Evolutionary conservation across 2,329 filamentous ascomycete species (phyloP).

Genomic region (Talaromyces amestolkiae): DNA sequence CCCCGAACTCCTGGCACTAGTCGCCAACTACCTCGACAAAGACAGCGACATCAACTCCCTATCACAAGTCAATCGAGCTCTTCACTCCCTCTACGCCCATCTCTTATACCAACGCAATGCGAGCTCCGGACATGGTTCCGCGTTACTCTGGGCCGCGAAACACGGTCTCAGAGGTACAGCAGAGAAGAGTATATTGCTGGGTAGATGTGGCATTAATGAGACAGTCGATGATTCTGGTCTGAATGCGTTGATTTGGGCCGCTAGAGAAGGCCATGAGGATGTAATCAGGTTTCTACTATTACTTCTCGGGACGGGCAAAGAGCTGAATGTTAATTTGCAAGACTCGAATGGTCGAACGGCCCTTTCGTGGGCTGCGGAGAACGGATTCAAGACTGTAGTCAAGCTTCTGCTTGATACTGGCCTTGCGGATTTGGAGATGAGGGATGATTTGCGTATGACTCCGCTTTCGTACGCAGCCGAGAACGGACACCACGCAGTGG

Average conservation of each 20-base stretch:
- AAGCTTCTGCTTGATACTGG: background rate
- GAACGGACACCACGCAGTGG: background rate
- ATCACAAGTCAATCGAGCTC: background rate
- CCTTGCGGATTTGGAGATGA: background rate
- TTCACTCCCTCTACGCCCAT: background rate
- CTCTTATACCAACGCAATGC: background rate
- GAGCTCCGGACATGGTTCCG: background rate
- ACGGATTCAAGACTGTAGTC: background rate
- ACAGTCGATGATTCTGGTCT: background rate
- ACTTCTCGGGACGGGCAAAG: background rate
- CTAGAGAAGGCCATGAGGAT: background rate
- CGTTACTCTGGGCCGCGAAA: slow-evolving; percentile 14
- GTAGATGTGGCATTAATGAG: background rate
- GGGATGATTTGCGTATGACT: background rate
- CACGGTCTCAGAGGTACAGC: background rate
- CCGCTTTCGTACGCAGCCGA: background rate
- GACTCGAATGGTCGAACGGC: background rate
- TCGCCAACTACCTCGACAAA: background rate
- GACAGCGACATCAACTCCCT: slow-evolving; percentile 8
- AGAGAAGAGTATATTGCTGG: background rate
- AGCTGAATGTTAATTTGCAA: background rate
- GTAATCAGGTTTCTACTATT: background rate
- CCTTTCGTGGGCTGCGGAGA: background rate
- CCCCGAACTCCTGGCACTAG: background rate
- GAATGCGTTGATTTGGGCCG: background rate